Base-by-base conservation (phyloP, 192 early-diverging fungal genomes). In the Podila clonocystis region DNA sequence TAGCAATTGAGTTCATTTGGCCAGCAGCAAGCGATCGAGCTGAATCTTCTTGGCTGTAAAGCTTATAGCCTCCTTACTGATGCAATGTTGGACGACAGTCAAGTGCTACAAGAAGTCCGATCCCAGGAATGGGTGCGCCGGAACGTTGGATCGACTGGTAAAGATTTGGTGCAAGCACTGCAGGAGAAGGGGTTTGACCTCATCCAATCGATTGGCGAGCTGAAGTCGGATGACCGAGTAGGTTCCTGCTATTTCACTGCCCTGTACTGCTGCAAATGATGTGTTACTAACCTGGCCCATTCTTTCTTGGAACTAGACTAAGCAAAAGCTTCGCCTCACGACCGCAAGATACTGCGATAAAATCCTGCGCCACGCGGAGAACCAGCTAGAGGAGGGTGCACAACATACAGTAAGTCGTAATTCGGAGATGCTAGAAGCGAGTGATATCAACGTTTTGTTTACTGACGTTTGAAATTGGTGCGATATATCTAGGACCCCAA, bases 341-440 rank as follows among this genome's bases (percentile, higher is more conserved):
- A 72, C 82, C 13, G 87, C 85, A 48, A 74, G 63, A 15, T 89
- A 88, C 62, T 92, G 91, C 49, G 88, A 92, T 62, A 69, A 73
- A 3, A 83, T 86, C 19, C 45, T 92, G 38, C 75, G 84, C 12
- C 67, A 60, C 24, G 62, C 75, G 3, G 82, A 86, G 59, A 73
- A 55, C 17, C 67, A 71, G 15, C 41, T 45, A 33, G 65, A 58
- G 19, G 24, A 33, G 5, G 65, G 63, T 0, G 52, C 22, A 15
- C 12, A 30, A 0, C 58, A 12, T 45, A 34, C 66, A 59, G 75
- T 71, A 66, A 57, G 52, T 8, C 15, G 5, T 22, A 50, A 26
- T 3, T 58, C 31, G 29, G 8, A 30, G 9, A 52, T 1, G 5
- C 49, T 17, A 7, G 15, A 66, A 48, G 28, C 49, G n/a, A n/a